Percentiles rank a stretch among this genome's conserved stretches.
Evolutionary conservation across 192 early-diverging fungal species (phyloP).

Genomic region (Backusella australiensis): DNA sequence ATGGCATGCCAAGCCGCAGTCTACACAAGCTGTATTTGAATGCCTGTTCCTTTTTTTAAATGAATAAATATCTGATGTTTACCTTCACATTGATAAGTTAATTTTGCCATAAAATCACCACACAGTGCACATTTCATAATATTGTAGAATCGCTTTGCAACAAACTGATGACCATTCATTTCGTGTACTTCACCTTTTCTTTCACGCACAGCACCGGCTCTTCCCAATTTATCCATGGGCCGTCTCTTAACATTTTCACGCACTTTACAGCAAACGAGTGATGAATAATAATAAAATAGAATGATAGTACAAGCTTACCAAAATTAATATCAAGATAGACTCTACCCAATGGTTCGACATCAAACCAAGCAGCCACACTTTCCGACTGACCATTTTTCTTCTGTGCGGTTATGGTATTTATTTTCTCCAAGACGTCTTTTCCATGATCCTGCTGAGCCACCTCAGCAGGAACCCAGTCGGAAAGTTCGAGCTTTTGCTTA

Average conservation of each 20-base stretch:
- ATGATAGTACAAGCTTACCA: constrained; percentile 36
- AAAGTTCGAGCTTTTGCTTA: constrained; percentile 59
- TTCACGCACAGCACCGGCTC: constrained; percentile 74
- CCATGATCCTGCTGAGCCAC: constrained; percentile 24
- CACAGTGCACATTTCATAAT: constrained; percentile 98
- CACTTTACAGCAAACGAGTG: constrained; percentile 1
- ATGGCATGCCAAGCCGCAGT: constrained; percentile 94
- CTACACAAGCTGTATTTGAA: constrained; percentile 33
- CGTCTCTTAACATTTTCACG: constrained; percentile 37
- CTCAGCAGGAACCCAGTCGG: constrained; percentile 50
- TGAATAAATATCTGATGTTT: not conserved
- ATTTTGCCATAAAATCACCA: constrained; percentile 86
- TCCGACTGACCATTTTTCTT: constrained; percentile 17
- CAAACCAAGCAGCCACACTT: constrained; percentile 74
- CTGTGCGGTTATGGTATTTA: not conserved
- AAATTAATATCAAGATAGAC: constrained; percentile 84
- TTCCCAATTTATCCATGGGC: constrained; percentile 61
- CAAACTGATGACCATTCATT: constrained; percentile 93
- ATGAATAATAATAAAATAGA: not conserved
- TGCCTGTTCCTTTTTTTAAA: not conserved
- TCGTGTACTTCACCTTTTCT: constrained; percentile 80
- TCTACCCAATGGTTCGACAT: constrained; percentile 92
- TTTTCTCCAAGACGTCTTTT: not conserved
- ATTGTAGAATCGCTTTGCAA: constrained; percentile 84
- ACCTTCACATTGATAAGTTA: constrained; percentile 91